A percentile compares a stretch with the other conserved stretches of the same genome.
These are phyloP conservation scores for Alternaria postmessia DNA, from an alignment of 2,329 filamentous ascomycete species.

Conservation along the genomic window DNA sequence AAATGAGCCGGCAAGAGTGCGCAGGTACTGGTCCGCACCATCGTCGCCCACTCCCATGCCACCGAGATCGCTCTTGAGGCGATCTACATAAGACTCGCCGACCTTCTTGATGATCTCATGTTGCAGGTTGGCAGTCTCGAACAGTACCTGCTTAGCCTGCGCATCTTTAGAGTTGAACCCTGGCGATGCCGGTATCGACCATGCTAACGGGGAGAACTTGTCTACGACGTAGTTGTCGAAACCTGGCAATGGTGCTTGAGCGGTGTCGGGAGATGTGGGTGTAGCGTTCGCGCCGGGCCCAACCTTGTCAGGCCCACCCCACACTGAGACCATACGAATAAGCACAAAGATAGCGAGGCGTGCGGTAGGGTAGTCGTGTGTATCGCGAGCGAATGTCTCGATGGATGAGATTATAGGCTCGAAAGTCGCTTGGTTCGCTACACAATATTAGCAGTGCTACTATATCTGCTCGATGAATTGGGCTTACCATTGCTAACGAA, in stretches of 20 bases:
- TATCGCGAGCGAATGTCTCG: constrained; percentile 81
- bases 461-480: not conserved
- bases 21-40: constrained; percentile 70
- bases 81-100: constrained; percentile 78
- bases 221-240: constrained; percentile 93
- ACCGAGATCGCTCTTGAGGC: constrained; percentile 72
- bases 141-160: constrained; percentile 85
- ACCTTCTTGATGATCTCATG: constrained; percentile 91
- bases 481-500: constrained; percentile 79
- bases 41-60: constrained; percentile 71
- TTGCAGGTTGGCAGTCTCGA: constrained; percentile 86
- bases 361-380: constrained; percentile 70
- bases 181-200: constrained; percentile 82
- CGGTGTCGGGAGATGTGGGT: constrained; percentile 57
- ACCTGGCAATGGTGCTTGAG: constrained; percentile 72
- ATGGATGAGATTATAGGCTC: constrained; percentile 87
- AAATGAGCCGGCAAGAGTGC: constrained; percentile 49
- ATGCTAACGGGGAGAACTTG: constrained; percentile 86
- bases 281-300: constrained; percentile 38
- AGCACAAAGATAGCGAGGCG: constrained; percentile 85
- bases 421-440: constrained; percentile 86
- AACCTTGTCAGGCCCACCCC: constrained; percentile 82
- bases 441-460: constrained; percentile 17
- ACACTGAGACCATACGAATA: constrained; percentile 81
- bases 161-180: constrained; percentile 86